Base-by-base conservation (phyloP, 2,329 filamentous ascomycete genomes). In the Talaromyces islandicus region DNA sequence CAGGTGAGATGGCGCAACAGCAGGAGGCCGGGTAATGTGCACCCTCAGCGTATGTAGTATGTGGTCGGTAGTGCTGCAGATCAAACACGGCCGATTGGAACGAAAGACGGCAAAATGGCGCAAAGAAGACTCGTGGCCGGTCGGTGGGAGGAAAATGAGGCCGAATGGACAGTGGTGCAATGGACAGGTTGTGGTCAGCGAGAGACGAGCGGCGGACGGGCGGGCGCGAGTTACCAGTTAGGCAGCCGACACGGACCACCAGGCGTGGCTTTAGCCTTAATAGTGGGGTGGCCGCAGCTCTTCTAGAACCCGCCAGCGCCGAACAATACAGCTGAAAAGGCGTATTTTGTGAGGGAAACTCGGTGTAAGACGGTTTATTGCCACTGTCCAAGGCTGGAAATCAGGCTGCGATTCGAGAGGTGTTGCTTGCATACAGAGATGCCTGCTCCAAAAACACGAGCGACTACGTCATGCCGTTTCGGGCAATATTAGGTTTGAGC, bases 21-120 rank as follows among this genome's bases (percentile, higher is more conserved):
- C 72, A 30, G 72, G 75, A 61, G 43, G 80, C 72, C 29, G 75
- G 75, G 53, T 81, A 80, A 17, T 83, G 87, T 10, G 89, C 88
- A 29, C 80, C 70, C 56, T 77, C 80, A 35, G 43, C 43, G 19
- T 5, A 46, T 24, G 19, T 46, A 19, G 43, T 46, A 19, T 24
- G n/a, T 46, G 21, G 9, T 24, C 24, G 35, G 35, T 38, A 46
- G 19, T 24, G 19, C 43, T 46, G 19, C 19, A 11, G 19, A 19
- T 46, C 4, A 19, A 41, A 17, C 9, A 19, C 21, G 19, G 43
- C 11, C 43, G 21, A 10, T 12, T 77, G 77, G 64, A 74, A 65
- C 30, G 73, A 73, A 62, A 80, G 67, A 27, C 70, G 69, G 50
- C 74, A 62, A 62, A 77, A 78, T 11, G 73, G 69, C 41, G 70